Base-by-base conservation (phyloP, 1,284 basidiomycete species). In the Coniferiporia weirii region DNA sequence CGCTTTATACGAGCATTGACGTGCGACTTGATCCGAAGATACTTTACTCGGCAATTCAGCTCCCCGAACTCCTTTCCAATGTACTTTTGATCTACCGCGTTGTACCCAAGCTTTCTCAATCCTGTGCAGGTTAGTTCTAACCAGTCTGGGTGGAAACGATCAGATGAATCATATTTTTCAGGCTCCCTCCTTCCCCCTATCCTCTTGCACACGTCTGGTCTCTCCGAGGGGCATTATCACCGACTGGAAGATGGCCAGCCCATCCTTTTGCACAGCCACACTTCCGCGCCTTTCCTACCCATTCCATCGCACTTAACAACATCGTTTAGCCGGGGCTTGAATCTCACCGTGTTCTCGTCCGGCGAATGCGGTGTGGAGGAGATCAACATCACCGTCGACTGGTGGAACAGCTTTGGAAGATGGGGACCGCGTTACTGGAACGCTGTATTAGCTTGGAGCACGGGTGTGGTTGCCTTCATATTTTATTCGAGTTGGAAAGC, bases 361-460 rank as follows among this genome's bases (percentile, higher is more conserved):
- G 79, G 77, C 7, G 74, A 76, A 48, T 72, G 78, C 40, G 72
- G 71, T 3, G 67, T 85, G 2, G 63, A 72, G 0, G 71, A 70
- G 1, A 63, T 93, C 1, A 63, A 66, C 0, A 66, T 95, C 12
- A 69, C 72, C 6, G 67, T 93, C 3, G 87, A 93, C 67, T 85
- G 83, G 81, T 75, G 76, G 68, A 76, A 80, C n/a, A 87, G 84
- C 1, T 61, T 89, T 7, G 89, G 89, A 4, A 79, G 91, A 52
- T 80, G 81, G 70, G 81, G 84, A 2, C 73, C 83, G 10, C 77
- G 93, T n/a, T 93, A 91, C 70, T 81, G 86, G 53, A 84, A 82
- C 35, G 84, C 84, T 0, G 66, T 87, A 0, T 70, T 87, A 1
- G 79, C 80, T 27, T 95, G 92, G 90, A 74, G 82, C 0, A 71